Evolutionary conservation across 2,329 filamentous ascomycete genomes (phyloP), one percentile per base, ranked within the genome.

Genomic region (Ilyonectria mors-panacis): DNA sequence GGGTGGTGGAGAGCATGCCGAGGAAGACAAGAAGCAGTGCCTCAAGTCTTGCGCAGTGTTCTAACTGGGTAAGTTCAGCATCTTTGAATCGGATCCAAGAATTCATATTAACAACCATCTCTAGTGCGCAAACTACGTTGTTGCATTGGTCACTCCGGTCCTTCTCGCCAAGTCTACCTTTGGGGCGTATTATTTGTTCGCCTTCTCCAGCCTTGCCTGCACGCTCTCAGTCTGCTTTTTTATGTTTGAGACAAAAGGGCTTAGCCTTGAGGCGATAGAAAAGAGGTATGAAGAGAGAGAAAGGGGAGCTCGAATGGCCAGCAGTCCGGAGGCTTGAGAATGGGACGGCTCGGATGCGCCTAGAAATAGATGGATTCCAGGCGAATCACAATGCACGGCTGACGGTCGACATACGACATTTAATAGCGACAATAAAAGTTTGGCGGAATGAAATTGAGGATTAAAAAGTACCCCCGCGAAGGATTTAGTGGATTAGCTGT

Each of bases 1-100:
- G 87, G 69, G 79, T 85, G 0, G 82, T 86, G 0, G 88, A 91
- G 73, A 89, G 88, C 48, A 85, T 89, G 72, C 87, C 88, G 0
- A 81, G 85, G 23, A 78, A 80, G 10, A 89, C 87, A 0, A 81
- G 88, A 2, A 87, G 86, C 2, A 85, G 84, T 15, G 87, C 87
- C 1, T 87, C 85, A 0, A 85, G 83, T 53, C 75, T 89, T 30
- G 87, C 86, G 1, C 85, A 88, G 63, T 84, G 86, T 3, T 81
- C 83, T 17, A 88, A 88, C 54, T 89, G 86, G 82, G 81, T 83
- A 51, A 65, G 78, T 73, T 2, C 9, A 9, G n/a, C 12, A 2
- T 9, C 12, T 35, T 3, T 15, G 9, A 30, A 23, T 1, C 19
- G 19, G 15, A 21, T 6, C 21, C 7, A 7, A 19, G 67, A n/a